A percentile compares a stretch with the other conserved stretches of the same genome.
phyloP scores from a whole-genome alignment of 495 filamentous ascomycete genomes.

The Annulohypoxylon bovei region DNA sequence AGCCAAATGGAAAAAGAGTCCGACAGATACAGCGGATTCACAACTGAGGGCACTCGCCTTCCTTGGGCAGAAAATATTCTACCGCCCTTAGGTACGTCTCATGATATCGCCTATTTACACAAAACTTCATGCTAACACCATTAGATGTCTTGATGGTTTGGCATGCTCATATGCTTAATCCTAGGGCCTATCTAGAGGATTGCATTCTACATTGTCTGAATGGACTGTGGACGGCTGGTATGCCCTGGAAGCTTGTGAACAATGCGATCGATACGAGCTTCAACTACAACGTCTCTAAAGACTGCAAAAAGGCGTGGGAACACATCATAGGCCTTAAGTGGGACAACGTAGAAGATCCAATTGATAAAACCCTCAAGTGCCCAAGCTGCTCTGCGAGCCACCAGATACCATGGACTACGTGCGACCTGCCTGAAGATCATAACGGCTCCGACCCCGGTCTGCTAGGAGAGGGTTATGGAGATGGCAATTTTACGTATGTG shows the following conservation, averaged over 20 bases:
- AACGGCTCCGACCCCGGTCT: slow-evolving; percentile 32
- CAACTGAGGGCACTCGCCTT: slow-evolving; percentile 11
- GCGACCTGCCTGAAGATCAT: slow-evolving; percentile 49
- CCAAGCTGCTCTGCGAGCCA: slow-evolving; percentile 60
- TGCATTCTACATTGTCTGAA: slow-evolving; percentile 70
- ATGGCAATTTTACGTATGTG: slow-evolving; percentile 61
- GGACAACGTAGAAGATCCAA: slow-evolving; percentile 65
- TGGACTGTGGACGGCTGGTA: slow-evolving; percentile 68
- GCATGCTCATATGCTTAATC: slow-evolving; percentile 89
- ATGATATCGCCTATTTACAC: background rate
- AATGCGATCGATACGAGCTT: slow-evolving; percentile 73
- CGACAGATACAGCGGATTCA: slow-evolving; percentile 41
- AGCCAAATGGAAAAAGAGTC: slow-evolving; percentile 42
- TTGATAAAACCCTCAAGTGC: slow-evolving; percentile 63
- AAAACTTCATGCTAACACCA: slow-evolving; percentile 12
- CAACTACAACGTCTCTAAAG: slow-evolving; percentile 64
- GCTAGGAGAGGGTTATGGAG: slow-evolving; percentile 70
- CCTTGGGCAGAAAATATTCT: slow-evolving; percentile 48
- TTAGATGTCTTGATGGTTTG: slow-evolving; percentile 89
- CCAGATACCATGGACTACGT: slow-evolving; percentile 69
- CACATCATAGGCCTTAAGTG: slow-evolving; percentile 63
- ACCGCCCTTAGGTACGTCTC: slow-evolving; percentile 52
- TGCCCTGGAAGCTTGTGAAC: slow-evolving; percentile 77
- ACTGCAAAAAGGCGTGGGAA: slow-evolving; percentile 59
- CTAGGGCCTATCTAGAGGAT: slow-evolving; percentile 80